A percentile compares a stretch with the other conserved stretches of the same genome.
Conservation (phyloP, 2,329 filamentous ascomycete genomes). For the Monilinia vaccinii-corymbosi region DNA sequence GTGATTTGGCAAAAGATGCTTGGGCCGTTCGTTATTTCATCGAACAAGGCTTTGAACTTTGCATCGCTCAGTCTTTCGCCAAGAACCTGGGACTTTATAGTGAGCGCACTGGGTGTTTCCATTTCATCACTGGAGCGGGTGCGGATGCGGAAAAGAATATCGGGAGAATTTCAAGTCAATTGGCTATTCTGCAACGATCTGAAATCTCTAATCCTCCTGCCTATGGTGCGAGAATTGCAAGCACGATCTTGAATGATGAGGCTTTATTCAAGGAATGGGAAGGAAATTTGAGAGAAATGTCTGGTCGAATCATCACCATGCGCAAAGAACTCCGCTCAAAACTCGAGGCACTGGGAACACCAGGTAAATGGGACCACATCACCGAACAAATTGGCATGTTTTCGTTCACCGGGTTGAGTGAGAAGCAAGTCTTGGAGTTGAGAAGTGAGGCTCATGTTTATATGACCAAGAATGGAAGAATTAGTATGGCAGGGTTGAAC, state of each 20-base stretch:
- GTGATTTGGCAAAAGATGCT: conserved; percentile 74
- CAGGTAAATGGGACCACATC: conserved; percentile 92
- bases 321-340: conserved; percentile 66
- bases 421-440: conserved; percentile 64
- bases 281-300: conserved; percentile 85
- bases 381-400: conserved; percentile 99
- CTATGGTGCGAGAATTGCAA: conserved; percentile 85
- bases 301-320: conserved; percentile 90
- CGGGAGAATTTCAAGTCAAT: conserved; percentile 68
- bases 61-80: conserved; percentile 87
- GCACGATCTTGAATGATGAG: conserved; percentile 73
- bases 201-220: conserved; percentile 97
- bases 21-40: conserved; percentile 93
- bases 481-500: conserved; percentile 98
- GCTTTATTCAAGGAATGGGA: conserved; percentile 81
- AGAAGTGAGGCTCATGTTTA: conserved; percentile 67
- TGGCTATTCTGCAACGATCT: conserved; percentile 88
- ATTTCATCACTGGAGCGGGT: conserved; percentile 72
- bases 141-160: conserved; percentile 52
- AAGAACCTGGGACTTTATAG: conserved; percentile 98
- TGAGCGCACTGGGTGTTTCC: conserved; percentile 92
- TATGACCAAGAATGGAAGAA: conserved; percentile 96
- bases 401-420: conserved; percentile 75
- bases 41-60: conserved; percentile 80
- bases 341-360: conserved; percentile 77